phyloP scores from a whole-genome alignment of 1,139 yeast species.

The Lodderomyces jiufengensis region DNA sequence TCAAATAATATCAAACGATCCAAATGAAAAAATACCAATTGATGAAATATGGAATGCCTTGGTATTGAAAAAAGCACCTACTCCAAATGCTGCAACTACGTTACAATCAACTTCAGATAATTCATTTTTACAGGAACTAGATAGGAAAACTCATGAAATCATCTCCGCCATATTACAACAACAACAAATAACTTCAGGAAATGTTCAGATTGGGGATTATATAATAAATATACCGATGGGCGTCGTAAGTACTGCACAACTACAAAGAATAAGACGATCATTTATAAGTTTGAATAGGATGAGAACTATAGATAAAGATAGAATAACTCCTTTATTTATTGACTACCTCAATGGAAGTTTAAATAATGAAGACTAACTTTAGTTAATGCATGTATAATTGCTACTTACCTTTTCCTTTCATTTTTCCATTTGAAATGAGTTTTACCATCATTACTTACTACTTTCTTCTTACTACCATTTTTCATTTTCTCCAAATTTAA shows the following conservation, averaged over 20 bases:
- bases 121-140: slow-evolving; percentile 77
- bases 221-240: slow-evolving; percentile 62
- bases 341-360: slow-evolving; percentile 65
- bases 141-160: slow-evolving; percentile 64
- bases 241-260: slow-evolving; percentile 65
- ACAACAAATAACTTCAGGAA: slow-evolving; percentile 55
- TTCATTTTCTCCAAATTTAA: slow-evolving; percentile 84
- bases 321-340: slow-evolving; percentile 69
- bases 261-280: slow-evolving; percentile 81
- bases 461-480: slow-evolving; percentile 80
- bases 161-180: slow-evolving; percentile 56
- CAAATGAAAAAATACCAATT: slow-evolving; percentile 48
- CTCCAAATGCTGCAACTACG: slow-evolving; percentile 76
- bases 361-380: slow-evolving; percentile 21
- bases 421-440: slow-evolving; percentile 82
- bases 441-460: slow-evolving; percentile 60
- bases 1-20: slow-evolving; percentile 54
- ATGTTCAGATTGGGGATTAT: slow-evolving; percentile 37
- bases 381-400: background rate
- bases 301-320: slow-evolving; percentile 61
- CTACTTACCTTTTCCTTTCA: slow-evolving; percentile 71
- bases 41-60: slow-evolving; percentile 73
- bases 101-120: slow-evolving; percentile 69
- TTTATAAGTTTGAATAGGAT: slow-evolving; percentile 76
- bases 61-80: slow-evolving; percentile 57